phyloP scores from a whole-genome alignment of 441 rosid genomes.

The Rhodomyrtus psidioides region DNA sequence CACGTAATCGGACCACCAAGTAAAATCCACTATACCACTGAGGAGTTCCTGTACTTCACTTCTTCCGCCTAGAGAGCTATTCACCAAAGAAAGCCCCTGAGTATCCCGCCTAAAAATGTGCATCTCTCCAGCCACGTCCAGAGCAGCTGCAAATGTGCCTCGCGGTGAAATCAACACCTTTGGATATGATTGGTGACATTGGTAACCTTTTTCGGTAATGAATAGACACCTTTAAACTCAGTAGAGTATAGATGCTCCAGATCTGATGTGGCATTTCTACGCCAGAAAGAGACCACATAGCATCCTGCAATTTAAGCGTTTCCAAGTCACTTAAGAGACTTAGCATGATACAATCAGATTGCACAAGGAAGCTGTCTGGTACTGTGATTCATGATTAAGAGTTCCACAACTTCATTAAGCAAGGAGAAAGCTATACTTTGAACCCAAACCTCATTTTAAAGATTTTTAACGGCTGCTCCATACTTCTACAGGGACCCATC shows the following conservation, averaged over 20 bases:
- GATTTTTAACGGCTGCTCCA: neutral
- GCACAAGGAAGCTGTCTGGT: neutral
- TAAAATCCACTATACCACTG: too few relatives aligned
- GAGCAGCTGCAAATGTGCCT: too few relatives aligned
- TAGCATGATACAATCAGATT: neutral
- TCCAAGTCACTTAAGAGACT: neutral
- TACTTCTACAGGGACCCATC: neutral
- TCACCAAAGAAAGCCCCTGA: too few relatives aligned
- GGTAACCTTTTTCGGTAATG: slow-evolving; percentile 30
- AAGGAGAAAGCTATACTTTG: neutral
- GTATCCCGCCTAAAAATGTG: too few relatives aligned
- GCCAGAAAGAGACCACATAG: slow-evolving; percentile 69
- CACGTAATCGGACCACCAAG: too few relatives aligned
- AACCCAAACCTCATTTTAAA: neutral
- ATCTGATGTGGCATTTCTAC: slow-evolving; percentile 30
- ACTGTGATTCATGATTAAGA: neutral
- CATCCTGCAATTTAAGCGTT: slow-evolving; percentile 39
- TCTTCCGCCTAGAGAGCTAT: too few relatives aligned
- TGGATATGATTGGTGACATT: slow-evolving; percentile 44
- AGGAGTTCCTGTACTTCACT: too few relatives aligned
- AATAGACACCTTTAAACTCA: slow-evolving; percentile 62
- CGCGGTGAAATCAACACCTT: too few relatives aligned
- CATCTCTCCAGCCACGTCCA: too few relatives aligned
- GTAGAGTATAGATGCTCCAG: slow-evolving; percentile 45
- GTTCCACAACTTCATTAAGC: neutral